These are phyloP conservation scores for Boletus sensibilis DNA, from an alignment of 768 basidiomycete genomes.

Conservation along the genomic window DNA sequence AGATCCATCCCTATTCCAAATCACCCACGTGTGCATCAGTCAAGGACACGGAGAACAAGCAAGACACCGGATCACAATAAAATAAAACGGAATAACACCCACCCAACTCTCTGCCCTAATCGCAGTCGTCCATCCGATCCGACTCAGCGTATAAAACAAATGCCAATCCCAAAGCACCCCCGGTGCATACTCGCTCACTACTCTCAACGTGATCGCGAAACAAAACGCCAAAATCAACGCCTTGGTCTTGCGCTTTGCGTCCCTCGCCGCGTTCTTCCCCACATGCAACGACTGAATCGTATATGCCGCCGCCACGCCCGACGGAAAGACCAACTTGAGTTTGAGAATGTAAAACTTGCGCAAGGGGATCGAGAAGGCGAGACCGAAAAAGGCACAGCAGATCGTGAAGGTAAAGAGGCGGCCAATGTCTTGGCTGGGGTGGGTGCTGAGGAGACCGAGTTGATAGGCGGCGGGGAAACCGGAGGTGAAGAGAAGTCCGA, in stretches of 20 bases:
- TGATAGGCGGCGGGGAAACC: constrained; percentile 63
- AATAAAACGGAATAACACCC: constrained; percentile 10
- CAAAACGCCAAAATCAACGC: constrained; percentile 48
- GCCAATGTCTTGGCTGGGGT: constrained; percentile 52
- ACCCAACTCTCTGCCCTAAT: constrained; percentile 62
- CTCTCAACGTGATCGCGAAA: constrained; percentile 50
- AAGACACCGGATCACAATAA: not conserved
- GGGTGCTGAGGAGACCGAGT: constrained; percentile 44
- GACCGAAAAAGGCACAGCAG: constrained; percentile 57
- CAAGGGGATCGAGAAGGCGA: constrained; percentile 65
- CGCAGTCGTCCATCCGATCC: constrained; percentile 58
- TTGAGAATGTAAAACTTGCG: constrained; percentile 62
- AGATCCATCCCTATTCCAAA: constrained; percentile 18
- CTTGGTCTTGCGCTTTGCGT: constrained; percentile 56
- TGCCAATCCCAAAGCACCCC: constrained; percentile 66
- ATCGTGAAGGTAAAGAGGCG: constrained; percentile 54
- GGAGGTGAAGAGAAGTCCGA: constrained; percentile 58
- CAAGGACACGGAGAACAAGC: not conserved
- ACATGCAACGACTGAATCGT: constrained; percentile 62
- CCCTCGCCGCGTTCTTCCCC: constrained; percentile 46
- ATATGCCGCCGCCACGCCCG: constrained; percentile 64
- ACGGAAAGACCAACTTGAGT: constrained; percentile 63
- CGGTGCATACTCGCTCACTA: constrained; percentile 56
- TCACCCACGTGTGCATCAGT: constrained; percentile 25
- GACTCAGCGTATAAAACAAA: constrained; percentile 58